A percentile compares a stretch with the other conserved stretches of the same genome.
phyloP scores from a whole-genome alignment of 129 eudicot species.

The Solidago caesia region DNA sequence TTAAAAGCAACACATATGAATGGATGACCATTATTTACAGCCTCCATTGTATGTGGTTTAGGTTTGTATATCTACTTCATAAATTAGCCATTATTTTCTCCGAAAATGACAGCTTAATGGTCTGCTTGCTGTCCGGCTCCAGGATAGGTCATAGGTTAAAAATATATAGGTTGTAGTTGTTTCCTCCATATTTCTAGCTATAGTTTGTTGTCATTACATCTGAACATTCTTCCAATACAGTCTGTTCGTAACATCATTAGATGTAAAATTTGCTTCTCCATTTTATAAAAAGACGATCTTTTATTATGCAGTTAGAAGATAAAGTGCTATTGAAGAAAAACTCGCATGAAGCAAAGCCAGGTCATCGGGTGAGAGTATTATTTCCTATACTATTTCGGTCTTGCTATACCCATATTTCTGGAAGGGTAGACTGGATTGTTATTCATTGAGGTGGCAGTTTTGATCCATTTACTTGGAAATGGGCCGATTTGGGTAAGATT shows the following conservation, averaged over 20 bases:
- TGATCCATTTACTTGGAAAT: background rate
- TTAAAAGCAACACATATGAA: too few species aligned
- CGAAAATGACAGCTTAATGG: background rate
- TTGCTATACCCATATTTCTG: too few species aligned
- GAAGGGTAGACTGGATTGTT: too few species aligned
- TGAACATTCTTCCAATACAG: conserved; percentile 5
- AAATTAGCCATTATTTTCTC: background rate
- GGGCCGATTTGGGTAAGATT: background rate
- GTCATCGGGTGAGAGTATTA: conserved; percentile 37
- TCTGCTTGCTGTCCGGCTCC: background rate
- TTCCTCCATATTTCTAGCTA: conserved; percentile 4
- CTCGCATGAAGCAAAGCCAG: conserved; percentile 33
- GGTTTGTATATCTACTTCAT: background rate
- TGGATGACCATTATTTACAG: background rate
- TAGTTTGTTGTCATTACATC: conserved; percentile 12
- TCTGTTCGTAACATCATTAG: background rate
- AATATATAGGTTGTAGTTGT: background rate
- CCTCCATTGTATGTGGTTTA: conserved; percentile 2
- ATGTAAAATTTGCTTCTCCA: background rate
- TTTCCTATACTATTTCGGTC: background rate
- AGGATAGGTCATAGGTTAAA: background rate
- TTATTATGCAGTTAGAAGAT: conserved; percentile 44
- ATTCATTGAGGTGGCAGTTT: background rate
- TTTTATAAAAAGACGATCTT: conserved; percentile 16
- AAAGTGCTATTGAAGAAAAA: conserved; percentile 28